Base-by-base conservation (phyloP, 345 rosid genomes). In the Boechera stricta region DNA sequence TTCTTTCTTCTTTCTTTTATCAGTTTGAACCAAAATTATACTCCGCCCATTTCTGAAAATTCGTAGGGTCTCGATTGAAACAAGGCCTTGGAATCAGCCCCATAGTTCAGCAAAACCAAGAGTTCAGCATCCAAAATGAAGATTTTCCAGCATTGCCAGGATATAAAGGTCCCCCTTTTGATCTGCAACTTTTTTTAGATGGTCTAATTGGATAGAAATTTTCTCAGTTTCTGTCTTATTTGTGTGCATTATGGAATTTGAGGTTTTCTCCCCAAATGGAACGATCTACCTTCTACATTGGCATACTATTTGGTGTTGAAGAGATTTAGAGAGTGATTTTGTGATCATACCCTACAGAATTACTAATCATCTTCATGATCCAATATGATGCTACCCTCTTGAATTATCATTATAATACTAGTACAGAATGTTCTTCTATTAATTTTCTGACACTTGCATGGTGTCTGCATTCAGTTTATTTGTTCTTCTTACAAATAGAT, bases 71-170 rank as follows among this genome's bases (percentile, higher is more conserved):
- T 64, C 74, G 87, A 63, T 80, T 91, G 67, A 92, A 95, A 82
- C 97, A 89, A 77, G 91, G 91, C 82, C 90, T 87, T 79, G 93
- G 93, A 71, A 81, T 85, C 69, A 81, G 91, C 78, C 90, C 98
- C 45, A 90, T 92, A 77, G 97, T 86, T 82, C 99, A 94, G 76
- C 98, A 94, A 84, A 94, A 88, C 77, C 98, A 92, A 84, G 99
- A 94, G 85, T 92, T 92, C 80, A 94, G 99, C 83, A 94, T 94
- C 71, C 98, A 94, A 84, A 94, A 89, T 73, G 98, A 94, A 88
- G 99, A 94, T 83, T 94, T 94, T 84, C 99, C 98, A 36, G 99
- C 99, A 62, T 87, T 94, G 67, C 98, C 98, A 0, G 98, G 98
- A 71, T 94, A 88, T 73, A 94, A 94, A 87, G 99, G 98, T 94